Evolutionary conservation across 2,329 filamentous ascomycete species (phyloP).

Genomic region (Talaromyces pinophilus): DNA sequence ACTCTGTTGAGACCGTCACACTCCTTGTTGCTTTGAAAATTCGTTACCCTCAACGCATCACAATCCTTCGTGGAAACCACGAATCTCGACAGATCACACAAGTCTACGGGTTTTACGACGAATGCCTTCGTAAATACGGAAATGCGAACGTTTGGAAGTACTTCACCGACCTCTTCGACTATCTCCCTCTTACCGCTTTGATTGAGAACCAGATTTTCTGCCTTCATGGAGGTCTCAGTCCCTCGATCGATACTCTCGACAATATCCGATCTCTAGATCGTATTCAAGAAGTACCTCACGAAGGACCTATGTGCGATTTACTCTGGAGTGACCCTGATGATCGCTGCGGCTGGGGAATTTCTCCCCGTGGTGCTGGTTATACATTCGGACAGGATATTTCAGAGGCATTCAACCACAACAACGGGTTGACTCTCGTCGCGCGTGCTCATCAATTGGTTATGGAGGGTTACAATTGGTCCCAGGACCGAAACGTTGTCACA

Average conservation of each 20-base stretch:
- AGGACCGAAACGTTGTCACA: constrained; percentile 96
- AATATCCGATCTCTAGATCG: constrained; percentile 94
- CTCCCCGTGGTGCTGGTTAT: constrained; percentile 89
- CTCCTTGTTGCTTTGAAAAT: constrained; percentile 96
- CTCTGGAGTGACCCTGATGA: constrained; percentile 99
- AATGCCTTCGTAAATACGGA: constrained; percentile 97
- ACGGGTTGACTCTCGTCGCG: constrained; percentile 91
- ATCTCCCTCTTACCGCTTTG: constrained; percentile 91
- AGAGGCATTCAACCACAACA: constrained; percentile 99
- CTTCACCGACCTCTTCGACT: constrained; percentile 98
- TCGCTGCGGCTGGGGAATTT: constrained; percentile 93
- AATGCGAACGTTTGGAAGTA: constrained; percentile 99
- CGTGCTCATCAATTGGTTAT: constrained; percentile 97
- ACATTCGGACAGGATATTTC: constrained; percentile 97
- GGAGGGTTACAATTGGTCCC: constrained; percentile 99
- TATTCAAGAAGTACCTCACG: constrained; percentile 97
- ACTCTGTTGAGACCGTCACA: constrained; percentile 97
- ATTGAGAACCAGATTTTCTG: constrained; percentile 99
- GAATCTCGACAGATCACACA: constrained; percentile 98
- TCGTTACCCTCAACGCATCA: constrained; percentile 95
- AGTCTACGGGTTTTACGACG: constrained; percentile 99
- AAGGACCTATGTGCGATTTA: constrained; percentile 96
- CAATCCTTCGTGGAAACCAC: constrained; percentile 97
- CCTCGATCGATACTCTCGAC: constrained; percentile 92
- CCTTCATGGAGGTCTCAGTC: constrained; percentile 92